phyloP scores from a whole-genome alignment of 805 yeast genomes.

The Wickerhamomyces bisporus region DNA sequence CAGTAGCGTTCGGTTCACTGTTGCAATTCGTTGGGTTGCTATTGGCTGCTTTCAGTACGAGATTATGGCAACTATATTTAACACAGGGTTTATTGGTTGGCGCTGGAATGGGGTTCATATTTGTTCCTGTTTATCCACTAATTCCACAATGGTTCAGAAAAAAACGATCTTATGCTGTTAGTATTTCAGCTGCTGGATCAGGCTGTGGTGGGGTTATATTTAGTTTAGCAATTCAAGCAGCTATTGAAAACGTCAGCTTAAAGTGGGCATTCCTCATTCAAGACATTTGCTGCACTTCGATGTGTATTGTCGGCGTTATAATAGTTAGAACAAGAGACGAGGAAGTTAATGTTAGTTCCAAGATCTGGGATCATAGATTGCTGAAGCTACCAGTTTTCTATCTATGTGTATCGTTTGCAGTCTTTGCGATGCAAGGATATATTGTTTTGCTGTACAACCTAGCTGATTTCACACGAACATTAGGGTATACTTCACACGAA shows the following conservation, averaged over 20 bases:
- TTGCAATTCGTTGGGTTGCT: conserved; percentile 43
- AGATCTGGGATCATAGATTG: conserved; percentile 37
- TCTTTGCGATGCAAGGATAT: conserved; percentile 53
- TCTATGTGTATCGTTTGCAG: conserved; percentile 35
- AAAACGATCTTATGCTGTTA: background rate
- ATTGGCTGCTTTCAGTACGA: background rate
- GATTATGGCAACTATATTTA: background rate
- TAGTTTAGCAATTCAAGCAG: background rate
- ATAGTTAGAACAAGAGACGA: conserved; percentile 32
- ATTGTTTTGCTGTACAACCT: conserved; percentile 54
- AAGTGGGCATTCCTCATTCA: background rate
- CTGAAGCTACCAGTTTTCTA: conserved; percentile 37
- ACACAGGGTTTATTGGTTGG: background rate
- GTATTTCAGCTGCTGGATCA: background rate
- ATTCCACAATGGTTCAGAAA: background rate
- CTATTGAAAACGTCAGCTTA: background rate
- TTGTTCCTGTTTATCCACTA: background rate
- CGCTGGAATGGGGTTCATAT: background rate
- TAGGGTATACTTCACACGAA: conserved; percentile 51
- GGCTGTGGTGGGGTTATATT: background rate
- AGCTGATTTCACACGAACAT: conserved; percentile 53
- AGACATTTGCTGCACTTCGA: background rate
- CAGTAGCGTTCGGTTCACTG: conserved; percentile 44
- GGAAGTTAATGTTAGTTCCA: conserved; percentile 30
- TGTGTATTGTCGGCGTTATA: background rate